These are phyloP conservation scores for Petunia axillaris DNA, from an alignment of 257 asterid genomes.

Conservation along the genomic window DNA sequence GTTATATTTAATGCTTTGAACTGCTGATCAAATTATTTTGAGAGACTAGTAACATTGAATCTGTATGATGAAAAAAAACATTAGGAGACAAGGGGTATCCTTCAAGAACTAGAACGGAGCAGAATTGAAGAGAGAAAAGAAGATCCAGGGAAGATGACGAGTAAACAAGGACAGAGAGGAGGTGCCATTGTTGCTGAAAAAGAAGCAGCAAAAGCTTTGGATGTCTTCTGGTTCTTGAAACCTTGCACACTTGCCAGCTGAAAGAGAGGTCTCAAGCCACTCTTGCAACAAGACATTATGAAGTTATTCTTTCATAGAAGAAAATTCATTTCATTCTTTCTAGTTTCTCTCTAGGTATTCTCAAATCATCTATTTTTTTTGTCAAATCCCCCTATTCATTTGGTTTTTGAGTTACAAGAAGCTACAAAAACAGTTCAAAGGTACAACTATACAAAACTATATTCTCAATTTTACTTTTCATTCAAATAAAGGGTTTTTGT, in stretches of 20 bases:
- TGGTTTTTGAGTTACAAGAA: slow-evolving; percentile 4
- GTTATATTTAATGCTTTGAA: neutral
- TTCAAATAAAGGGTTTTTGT: neutral
- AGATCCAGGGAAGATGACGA: slow-evolving; percentile 33
- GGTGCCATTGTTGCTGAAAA: slow-evolving; percentile 43
- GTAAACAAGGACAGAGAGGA: slow-evolving; percentile 37
- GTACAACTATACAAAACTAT: neutral
- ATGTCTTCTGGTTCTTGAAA: slow-evolving; percentile 95
- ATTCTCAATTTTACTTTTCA: neutral
- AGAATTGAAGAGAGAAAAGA: slow-evolving; percentile 39
- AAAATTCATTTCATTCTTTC: slow-evolving; percentile 23
- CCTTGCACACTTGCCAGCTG: slow-evolving; percentile 85
- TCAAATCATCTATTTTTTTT: neutral
- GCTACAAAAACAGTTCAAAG: slow-evolving; percentile 15
- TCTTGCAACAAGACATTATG: neutral
- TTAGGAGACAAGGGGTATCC: slow-evolving; percentile 64
- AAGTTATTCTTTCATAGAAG: slow-evolving; percentile 47
- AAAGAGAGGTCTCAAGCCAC: neutral
- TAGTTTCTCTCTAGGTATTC: neutral
- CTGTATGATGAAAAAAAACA: slow-evolving; percentile 24
- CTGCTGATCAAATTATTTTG: neutral
- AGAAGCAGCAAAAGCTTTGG: slow-evolving; percentile 76
- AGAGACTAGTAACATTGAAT: neutral
- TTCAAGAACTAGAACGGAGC: slow-evolving; percentile 57
- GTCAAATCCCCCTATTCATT: neutral